A percentile compares a stretch with the other conserved stretches of the same genome.
These are phyloP conservation scores for Elongisporangium senticosum DNA, from an alignment of 352 stramenopile species.

Conservation along the genomic window DNA sequence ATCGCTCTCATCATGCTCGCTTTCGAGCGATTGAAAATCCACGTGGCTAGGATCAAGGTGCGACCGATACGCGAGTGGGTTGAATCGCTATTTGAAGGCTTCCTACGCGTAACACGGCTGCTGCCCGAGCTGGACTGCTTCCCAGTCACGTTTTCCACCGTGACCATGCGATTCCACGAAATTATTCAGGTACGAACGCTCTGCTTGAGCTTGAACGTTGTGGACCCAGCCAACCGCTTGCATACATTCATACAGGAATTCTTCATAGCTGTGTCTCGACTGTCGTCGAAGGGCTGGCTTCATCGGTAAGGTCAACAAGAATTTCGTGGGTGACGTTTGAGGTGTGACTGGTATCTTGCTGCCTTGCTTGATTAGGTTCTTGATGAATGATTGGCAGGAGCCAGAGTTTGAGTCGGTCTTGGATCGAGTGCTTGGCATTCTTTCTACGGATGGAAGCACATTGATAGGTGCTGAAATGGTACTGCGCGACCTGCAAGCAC, in stretches of 20 bases:
- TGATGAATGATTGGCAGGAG: background rate
- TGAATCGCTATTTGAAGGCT: slow-evolving; percentile 2
- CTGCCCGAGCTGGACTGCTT: slow-evolving; percentile 48
- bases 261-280: background rate
- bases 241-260: background rate
- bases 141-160: slow-evolving; percentile 16
- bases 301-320: background rate
- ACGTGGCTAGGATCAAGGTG: slow-evolving; percentile 13
- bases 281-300: background rate
- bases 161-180: slow-evolving; percentile 15
- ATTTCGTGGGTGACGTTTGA: background rate
- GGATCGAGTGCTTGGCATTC: background rate
- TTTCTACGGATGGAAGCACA: background rate
- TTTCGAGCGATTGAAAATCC: slow-evolving; percentile 18
- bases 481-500: background rate
- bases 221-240: background rate
- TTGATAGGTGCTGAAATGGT: background rate
- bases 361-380: background rate
- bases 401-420: background rate
- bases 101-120: slow-evolving; percentile 25
- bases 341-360: background rate
- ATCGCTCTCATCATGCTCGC: slow-evolving; percentile 42
- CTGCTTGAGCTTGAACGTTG: background rate
- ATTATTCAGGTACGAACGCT: slow-evolving; percentile 11
- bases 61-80: slow-evolving; percentile 11